A percentile compares a stretch with the other conserved stretches of the same genome.
Evolutionary conservation across 169 alveolate species (phyloP).

Genomic region (Toxoplasma gondii): DNA sequence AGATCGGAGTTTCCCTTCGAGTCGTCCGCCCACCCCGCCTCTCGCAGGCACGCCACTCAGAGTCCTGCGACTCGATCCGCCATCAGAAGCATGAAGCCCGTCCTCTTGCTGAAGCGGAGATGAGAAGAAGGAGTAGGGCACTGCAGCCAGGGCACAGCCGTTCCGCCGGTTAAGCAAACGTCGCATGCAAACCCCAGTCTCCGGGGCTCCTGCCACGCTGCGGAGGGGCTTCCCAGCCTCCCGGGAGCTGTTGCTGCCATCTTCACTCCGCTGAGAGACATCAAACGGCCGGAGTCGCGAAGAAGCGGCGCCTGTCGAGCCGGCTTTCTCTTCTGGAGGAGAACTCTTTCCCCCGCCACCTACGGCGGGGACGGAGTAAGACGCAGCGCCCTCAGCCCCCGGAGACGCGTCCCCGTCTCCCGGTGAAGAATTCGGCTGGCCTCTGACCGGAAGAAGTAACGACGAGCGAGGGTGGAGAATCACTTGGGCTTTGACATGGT

Average conservation of each 20-base stretch:
- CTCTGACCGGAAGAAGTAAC: neutral
- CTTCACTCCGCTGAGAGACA: neutral
- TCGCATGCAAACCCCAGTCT: neutral
- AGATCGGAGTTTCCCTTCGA: neutral
- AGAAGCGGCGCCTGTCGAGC: neutral
- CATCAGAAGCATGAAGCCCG: neutral
- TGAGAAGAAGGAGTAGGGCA: conserved; percentile 15
- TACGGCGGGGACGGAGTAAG: neutral
- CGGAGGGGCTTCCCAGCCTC: neutral
- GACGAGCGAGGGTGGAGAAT: conserved; percentile 59
- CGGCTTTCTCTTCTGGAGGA: neutral
- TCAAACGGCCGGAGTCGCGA: no score
- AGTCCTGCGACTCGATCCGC: neutral
- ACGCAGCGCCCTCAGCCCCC: no score
- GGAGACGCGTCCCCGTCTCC: neutral
- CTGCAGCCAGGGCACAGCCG: conserved; percentile 9
- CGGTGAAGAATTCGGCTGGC: neutral
- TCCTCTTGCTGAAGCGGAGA: conserved; percentile 12
- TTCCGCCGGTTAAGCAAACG: neutral
- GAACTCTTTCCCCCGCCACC: neutral
- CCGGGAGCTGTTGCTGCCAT: neutral
- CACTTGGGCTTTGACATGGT: conserved; percentile 74
- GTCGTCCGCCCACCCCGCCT: neutral
- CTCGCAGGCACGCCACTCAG: neutral
- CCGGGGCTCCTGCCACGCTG: neutral